These are phyloP conservation scores for Dactylorhiza incarnata DNA, from an alignment of 106 monocot species.

Conservation along the genomic window DNA sequence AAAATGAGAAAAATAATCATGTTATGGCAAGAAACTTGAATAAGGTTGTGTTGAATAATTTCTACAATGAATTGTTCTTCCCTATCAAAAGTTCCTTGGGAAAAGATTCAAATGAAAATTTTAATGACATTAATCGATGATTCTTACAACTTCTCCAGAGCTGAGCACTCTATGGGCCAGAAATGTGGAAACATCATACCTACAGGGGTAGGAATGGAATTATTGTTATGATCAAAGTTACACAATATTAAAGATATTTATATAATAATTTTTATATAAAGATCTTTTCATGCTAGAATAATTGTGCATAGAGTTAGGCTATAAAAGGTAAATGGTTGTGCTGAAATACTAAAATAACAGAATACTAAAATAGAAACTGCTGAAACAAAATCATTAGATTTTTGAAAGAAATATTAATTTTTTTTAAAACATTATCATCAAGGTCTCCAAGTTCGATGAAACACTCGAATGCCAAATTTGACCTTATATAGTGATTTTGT, in stretches of 20 bases:
- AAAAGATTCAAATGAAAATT: no score
- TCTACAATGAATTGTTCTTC: no score
- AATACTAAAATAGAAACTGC: neutral
- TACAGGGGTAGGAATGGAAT: conserved; percentile 18
- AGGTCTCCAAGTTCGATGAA: neutral
- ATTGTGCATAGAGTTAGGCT: neutral
- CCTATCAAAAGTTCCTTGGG: no score
- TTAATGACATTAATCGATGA: neutral
- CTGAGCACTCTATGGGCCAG: conserved; percentile 31
- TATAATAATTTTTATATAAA: neutral
- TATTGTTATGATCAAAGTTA: neutral
- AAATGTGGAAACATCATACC: conserved; percentile 57
- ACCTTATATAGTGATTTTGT: neutral
- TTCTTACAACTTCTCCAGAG: conserved; percentile 43
- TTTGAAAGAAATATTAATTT: neutral
- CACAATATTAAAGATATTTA: neutral
- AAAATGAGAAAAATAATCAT: neutral
- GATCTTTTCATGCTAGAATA: neutral
- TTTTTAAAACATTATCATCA: neutral
- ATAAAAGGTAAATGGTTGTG: neutral
- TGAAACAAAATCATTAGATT: neutral
- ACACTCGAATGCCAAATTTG: neutral
- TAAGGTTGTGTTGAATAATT: no score
- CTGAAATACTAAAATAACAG: neutral
- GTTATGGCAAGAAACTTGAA: no score